phyloP scores from a whole-genome alignment of 495 filamentous ascomycete genomes.

The Penicillium ucsense region DNA sequence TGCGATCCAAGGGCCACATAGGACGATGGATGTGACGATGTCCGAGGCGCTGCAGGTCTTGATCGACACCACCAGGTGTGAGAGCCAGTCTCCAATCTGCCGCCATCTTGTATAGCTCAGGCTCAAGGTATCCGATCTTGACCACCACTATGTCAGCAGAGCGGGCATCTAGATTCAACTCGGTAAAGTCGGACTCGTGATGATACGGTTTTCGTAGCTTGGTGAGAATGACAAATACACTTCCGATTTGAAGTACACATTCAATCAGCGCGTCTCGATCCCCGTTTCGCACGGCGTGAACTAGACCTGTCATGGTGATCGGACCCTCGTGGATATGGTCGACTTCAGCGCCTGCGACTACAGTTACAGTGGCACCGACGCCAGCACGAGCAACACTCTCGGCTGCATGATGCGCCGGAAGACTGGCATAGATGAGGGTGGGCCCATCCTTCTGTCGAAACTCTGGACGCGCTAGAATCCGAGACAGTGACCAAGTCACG shows the following conservation, averaged over 20 bases:
- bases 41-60: slow-evolving; percentile 39
- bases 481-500: slow-evolving; percentile 43
- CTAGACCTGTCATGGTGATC: slow-evolving; percentile 42
- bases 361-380: slow-evolving; percentile 40
- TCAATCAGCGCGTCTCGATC: slow-evolving; percentile 41
- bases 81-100: slow-evolving; percentile 46
- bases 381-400: slow-evolving; percentile 36
- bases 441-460: slow-evolving; percentile 30
- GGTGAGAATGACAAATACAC: slow-evolving; percentile 45
- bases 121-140: slow-evolving; percentile 52
- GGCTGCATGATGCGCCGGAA: slow-evolving; percentile 42
- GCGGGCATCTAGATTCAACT: slow-evolving; percentile 37
- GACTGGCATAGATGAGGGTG: slow-evolving; percentile 46
- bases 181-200: slow-evolving; percentile 44
- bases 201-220: slow-evolving; percentile 50
- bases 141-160: slow-evolving; percentile 44
- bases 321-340: slow-evolving; percentile 43
- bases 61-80: slow-evolving; percentile 47
- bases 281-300: slow-evolving; percentile 45
- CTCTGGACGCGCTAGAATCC: slow-evolving; percentile 38
- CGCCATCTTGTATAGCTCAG: slow-evolving; percentile 47
- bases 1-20: slow-evolving; percentile 47
- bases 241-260: slow-evolving; percentile 43
- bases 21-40: slow-evolving; percentile 41
- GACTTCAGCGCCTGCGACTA: slow-evolving; percentile 46